Conservation (phyloP, 805 yeast genomes). For the Yamadazyma akitaensis region DNA sequence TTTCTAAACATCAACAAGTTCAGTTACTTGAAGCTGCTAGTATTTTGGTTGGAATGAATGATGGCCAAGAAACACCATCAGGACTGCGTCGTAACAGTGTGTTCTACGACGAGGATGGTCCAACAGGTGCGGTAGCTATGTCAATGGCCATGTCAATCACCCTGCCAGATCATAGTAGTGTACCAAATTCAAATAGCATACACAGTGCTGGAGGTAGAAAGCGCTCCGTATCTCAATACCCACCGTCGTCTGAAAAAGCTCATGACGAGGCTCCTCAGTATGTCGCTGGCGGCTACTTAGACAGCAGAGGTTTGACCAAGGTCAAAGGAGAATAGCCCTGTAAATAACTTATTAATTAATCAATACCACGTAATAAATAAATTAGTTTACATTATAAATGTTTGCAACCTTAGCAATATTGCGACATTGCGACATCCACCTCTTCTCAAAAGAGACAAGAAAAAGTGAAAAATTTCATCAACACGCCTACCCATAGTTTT, state of each 20-base stretch:
- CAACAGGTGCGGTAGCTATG: constrained; percentile 1
- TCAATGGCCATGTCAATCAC: constrained; percentile 8
- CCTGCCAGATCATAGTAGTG: neutral
- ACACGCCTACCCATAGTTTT: constrained; percentile 2
- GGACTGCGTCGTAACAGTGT: constrained; percentile 13
- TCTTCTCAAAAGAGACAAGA: neutral
- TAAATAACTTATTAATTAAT: too few species aligned
- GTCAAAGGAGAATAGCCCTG: neutral
- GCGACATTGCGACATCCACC: constrained; percentile 1
- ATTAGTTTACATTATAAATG: neutral
- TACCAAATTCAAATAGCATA: neutral
- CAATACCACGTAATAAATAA: neutral
- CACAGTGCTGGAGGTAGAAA: constrained; percentile 24
- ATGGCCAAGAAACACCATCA: constrained; percentile 1
- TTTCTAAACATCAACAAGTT: constrained; percentile 86
- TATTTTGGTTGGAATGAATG: constrained; percentile 65
- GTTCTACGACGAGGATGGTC: constrained; percentile 11
- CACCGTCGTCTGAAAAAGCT: constrained; percentile 15
- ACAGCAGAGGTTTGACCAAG: constrained; percentile 9
- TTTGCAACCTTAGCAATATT: neutral
- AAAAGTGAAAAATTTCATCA: neutral
- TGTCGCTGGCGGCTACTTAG: constrained; percentile 32
- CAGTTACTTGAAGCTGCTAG: constrained; percentile 77
- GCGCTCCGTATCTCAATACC: constrained; percentile 43
- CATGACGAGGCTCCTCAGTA: constrained; percentile 1